Conservation (phyloP, 495 filamentous ascomycete species). For the Astrocystis sublimbata region DNA sequence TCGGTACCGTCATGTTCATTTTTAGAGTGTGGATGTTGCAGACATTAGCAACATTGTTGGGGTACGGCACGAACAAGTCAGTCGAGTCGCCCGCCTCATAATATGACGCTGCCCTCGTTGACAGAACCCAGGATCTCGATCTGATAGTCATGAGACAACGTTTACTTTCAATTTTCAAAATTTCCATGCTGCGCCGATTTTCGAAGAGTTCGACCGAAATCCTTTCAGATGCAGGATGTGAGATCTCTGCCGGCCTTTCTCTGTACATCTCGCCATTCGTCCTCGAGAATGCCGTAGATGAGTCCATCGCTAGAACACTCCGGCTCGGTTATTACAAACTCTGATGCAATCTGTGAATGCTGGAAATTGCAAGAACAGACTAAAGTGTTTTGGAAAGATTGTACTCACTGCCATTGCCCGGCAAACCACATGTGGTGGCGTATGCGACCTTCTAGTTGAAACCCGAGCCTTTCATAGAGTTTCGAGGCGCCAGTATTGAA, state of each 20-base stretch:
- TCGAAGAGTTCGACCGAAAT: not conserved
- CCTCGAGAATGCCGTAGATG: constrained; percentile 46
- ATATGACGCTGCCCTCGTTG: not conserved
- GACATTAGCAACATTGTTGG: constrained; percentile 7
- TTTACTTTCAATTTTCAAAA: not conserved
- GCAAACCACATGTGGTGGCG: constrained; percentile 42
- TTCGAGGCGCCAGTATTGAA: constrained; percentile 42
- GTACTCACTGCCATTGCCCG: constrained; percentile 43
- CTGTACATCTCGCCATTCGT: constrained; percentile 44
- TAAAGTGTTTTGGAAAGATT: not conserved
- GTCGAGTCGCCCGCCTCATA: not conserved
- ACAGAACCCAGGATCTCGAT: not conserved
- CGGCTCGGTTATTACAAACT: no score
- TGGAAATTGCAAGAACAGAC: no score
- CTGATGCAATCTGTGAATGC: no score
- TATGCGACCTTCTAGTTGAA: constrained; percentile 42
- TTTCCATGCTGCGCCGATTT: not conserved
- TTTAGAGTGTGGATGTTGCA: constrained; percentile 17
- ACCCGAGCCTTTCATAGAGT: constrained; percentile 47
- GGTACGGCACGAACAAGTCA: not conserved
- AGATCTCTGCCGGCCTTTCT: constrained; percentile 11
- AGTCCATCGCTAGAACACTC: no score
- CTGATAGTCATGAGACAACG: not conserved
- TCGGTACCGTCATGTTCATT: constrained; percentile 12
- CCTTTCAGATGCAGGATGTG: constrained; percentile 1